Evolutionary conservation across 495 filamentous ascomycete species (phyloP).

Genomic region (Clohesyomyces aquaticus): DNA sequence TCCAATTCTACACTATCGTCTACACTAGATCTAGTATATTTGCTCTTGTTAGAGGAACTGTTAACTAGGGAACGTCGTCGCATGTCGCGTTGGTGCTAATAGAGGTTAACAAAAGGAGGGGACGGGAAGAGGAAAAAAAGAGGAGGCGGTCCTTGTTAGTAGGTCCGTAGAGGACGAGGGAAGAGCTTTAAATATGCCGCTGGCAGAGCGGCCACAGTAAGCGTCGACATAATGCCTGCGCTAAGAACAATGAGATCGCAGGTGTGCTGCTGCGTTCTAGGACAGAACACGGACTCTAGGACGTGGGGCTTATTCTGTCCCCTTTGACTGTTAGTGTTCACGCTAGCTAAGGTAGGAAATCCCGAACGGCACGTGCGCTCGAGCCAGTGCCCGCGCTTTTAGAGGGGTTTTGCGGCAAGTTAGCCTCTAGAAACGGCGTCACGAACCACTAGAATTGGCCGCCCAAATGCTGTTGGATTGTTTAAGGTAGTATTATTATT

Average conservation of each 20-base stretch:
- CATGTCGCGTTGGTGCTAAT: no score
- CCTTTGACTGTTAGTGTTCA: no score
- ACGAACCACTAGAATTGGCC: constrained; percentile 8
- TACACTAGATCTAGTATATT: constrained; percentile 11
- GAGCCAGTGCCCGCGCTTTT: constrained; percentile 7
- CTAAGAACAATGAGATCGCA: constrained; percentile 14
- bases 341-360: constrained; percentile 13
- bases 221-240: constrained; percentile 3
- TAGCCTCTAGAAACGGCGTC: constrained; percentile 16
- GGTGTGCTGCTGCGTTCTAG: constrained; percentile 8
- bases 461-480: constrained; percentile 14
- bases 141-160: constrained; percentile 6
- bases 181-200: constrained; percentile 5
- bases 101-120: no score
- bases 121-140: constrained; percentile 1
- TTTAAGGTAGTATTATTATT: constrained; percentile 13
- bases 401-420: constrained; percentile 19
- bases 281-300: background rate
- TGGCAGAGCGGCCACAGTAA: constrained; percentile 4
- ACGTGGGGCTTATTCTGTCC: constrained; percentile 2
- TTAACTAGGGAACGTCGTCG: constrained; percentile 3
- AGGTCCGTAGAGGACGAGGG: constrained; percentile 1
- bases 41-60: constrained; percentile 14
- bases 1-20: background rate
- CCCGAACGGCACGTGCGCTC: constrained; percentile 18